These are phyloP conservation scores for Botrytis aclada DNA, from an alignment of 2,329 filamentous ascomycete genomes.

Conservation along the genomic window DNA sequence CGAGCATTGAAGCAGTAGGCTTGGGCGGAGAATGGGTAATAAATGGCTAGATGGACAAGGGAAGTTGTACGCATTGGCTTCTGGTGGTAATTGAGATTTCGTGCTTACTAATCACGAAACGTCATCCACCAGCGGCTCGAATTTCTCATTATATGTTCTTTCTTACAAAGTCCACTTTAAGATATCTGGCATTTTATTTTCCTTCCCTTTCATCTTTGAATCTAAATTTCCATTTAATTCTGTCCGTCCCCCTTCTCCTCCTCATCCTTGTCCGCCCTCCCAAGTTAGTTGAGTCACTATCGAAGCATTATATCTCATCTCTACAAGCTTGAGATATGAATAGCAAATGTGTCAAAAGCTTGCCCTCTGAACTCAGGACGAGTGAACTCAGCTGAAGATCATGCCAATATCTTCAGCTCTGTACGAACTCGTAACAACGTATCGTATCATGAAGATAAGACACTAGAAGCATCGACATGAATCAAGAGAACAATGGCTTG, in stretches of 20 bases:
- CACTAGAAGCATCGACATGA: neutral
- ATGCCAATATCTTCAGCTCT: neutral
- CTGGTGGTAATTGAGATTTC: neutral
- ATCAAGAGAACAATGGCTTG: neutral
- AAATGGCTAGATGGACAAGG: neutral
- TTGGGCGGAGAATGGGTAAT: neutral
- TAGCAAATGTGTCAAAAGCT: neutral
- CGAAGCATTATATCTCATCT: neutral
- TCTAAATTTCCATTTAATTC: neutral
- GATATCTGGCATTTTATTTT: neutral
- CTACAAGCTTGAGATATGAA: neutral
- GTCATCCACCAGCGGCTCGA: neutral
- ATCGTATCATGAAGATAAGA: neutral
- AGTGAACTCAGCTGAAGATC: neutral
- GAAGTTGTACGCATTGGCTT: neutral
- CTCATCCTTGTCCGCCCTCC: neutral
- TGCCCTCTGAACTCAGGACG: neutral
- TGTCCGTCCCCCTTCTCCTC: neutral
- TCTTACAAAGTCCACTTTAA: neutral
- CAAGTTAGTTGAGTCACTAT: neutral
- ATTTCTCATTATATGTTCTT: neutral
- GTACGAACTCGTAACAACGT: neutral
- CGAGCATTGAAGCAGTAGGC: neutral
- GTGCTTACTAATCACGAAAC: neutral
- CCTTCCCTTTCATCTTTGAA: neutral